Evolutionary conservation across 768 basidiomycete species (phyloP), one percentile per base, ranked within the genome.

Genomic region (Paxillus rubicundulus): DNA sequence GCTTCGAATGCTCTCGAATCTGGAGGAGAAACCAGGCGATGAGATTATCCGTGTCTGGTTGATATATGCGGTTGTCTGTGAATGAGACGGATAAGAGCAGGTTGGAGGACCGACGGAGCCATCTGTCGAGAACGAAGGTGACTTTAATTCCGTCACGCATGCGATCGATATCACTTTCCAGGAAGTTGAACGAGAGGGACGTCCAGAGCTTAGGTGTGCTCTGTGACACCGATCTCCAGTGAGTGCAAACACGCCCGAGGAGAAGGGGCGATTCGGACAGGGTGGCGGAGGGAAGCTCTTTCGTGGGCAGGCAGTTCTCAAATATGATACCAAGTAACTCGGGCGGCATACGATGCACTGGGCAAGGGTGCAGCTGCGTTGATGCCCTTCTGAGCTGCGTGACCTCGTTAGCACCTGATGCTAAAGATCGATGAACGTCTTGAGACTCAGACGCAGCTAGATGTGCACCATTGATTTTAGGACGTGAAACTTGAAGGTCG

Each of bases 321-420:
- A 66, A 66, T 6, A 66, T 61, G 21, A 58, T 56, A 14, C 58
- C 55, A 2, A 77, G 58, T 79, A 82, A 69, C 69, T 82, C 60
- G 1, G 65, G 65, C 4, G 65, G 65, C 18, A 67, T 53, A 12
- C 58, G 49, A 18, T 57, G 49, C 6, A 48, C 34, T 14, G 52
- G 41, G 43, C 52, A 30, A 12, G 20, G 32, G 9, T 18, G 33
- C n/a, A 49, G 16, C 14, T 5, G 8, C 14, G 44, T 21, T 3
- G 36, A 36, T 28, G 17, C 5, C 27, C 12, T 52, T 33, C 17
- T 21, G 28, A 42, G 17, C 16, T 44, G 36, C 6, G 43, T 24
- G 5, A 30, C 27, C 10, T 41, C 14, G 27, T 41, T 50, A 21
- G 30, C 18, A 12, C 28, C 13, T 16, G 17, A 34, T n/a, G 24